Percentiles rank a stretch among this genome's conserved stretches.
Conservation (phyloP, 768 basidiomycete species). For the Hemileccinum rubropunctum region DNA sequence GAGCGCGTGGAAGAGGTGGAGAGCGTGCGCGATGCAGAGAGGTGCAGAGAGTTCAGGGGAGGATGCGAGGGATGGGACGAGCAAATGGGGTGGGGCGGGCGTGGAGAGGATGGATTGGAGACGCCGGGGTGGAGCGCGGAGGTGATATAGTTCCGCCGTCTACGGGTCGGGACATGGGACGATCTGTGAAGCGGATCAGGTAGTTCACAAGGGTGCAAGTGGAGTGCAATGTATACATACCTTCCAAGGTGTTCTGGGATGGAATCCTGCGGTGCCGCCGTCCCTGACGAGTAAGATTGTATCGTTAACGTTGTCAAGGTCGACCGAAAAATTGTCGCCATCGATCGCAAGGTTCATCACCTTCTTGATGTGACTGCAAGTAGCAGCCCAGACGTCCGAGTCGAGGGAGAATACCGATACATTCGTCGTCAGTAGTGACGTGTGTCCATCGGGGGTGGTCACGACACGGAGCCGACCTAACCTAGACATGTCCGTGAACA, state of each 20-base stretch:
- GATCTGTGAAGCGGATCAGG: constrained; percentile 2
- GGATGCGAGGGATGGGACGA: constrained; percentile 42
- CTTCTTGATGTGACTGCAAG: neutral
- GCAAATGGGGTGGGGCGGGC: constrained; percentile 49
- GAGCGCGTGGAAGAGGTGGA: constrained; percentile 68
- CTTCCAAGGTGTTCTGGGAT: constrained; percentile 18
- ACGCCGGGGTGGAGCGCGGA: constrained; percentile 34
- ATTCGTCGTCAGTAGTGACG: constrained; percentile 25
- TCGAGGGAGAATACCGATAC: constrained; percentile 25
- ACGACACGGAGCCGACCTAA: constrained; percentile 22
- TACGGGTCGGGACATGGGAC: neutral
- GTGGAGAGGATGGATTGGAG: constrained; percentile 66
- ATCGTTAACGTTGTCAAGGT: neutral
- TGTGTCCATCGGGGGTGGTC: neutral
- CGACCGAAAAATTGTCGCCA: constrained; percentile 1
- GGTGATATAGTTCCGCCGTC: neutral
- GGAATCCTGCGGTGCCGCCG: neutral
- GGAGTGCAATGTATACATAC: constrained; percentile 10
- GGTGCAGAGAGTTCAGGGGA: constrained; percentile 51
- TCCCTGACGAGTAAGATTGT: constrained; percentile 12
- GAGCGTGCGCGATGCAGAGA: constrained; percentile 62
- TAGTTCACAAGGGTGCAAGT: neutral
- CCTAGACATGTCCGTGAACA: constrained; percentile 5
- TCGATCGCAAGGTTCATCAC: constrained; percentile 12
- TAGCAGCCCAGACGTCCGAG: neutral